Evolutionary conservation across 768 basidiomycete species (phyloP), one percentile per base, ranked within the genome.

Genomic region (Phylloporus arenicola): DNA sequence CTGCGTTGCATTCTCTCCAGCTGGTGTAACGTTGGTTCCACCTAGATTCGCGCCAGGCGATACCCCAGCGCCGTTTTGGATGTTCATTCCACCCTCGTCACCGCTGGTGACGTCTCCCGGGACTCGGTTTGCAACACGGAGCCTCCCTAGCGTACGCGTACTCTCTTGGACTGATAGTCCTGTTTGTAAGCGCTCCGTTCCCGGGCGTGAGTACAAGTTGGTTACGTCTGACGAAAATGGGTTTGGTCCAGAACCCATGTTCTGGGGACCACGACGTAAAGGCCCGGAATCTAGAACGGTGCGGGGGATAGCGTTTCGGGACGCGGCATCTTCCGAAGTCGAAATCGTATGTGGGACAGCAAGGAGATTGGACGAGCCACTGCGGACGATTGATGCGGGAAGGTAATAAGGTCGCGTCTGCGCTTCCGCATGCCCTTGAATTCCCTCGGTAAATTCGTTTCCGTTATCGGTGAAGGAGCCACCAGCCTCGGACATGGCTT

Each of bases 111-210:
- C 47, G 44, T 81, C 79, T 6, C 75, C 79, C 8, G 77, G 74
- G 2, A 69, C 60, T 46, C 73, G 64, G 57, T 82, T 81, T 24
- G 76, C 67, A 42, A 82, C 72, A 41, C 70, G 73, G 16, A 81
- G 68, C 12, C 63, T 68, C 4, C 78, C 78, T 0, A 80, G 67
- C 3, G 73, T 70, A 34, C 59, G 58, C 30, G 57, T 57, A 46
- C 65, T 71, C 37, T 65, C 60, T 47, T 64, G 67, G 11, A 67
- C 65, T 0, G 64, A 63, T 29, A 54, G 11, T 3, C 52, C 58
- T 8, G 64, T 54, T 17, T 43, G 48, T 8, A 54, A 24, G 24
- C 57, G 64, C 16, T 30, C 48, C 24, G 46, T 47, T 37, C 57
- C 45, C 39, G 59, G 57, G 30, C 64, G 38, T 30, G 53, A 45